Base-by-base conservation (phyloP, 345 rosid species). In the Physaria fendleri region DNA sequence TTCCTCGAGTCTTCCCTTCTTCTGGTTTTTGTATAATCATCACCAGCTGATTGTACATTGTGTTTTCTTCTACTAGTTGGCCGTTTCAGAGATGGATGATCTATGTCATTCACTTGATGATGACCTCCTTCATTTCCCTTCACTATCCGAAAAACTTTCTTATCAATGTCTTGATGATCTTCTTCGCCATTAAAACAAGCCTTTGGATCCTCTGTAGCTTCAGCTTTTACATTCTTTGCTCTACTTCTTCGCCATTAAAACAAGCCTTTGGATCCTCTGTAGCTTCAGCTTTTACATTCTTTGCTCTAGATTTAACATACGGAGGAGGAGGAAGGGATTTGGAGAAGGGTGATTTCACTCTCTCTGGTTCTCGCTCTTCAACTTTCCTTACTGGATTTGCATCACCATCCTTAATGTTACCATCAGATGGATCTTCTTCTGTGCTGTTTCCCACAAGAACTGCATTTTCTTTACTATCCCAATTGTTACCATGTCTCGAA, bases 301-400 rank as follows among this genome's bases (percentile, higher is more conserved):
- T 66, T 47, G 45, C 56, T 74, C 57, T 78, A 27, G 80, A 64
- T 62, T 84, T 84, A 17, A 82, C 82, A 44, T 87, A 84, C 16
- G 95, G 95, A 64, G 95, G 95, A n/a, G n/a, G n/a, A 21, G 87
- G 95, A 43, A 93, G 64, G 20, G 73, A 71, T 57, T 64, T 79
- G 47, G 65, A 78, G 54, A 47, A 43, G 38, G 55, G 56, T 29
- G 85, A 45, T 62, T 75, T 79, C 73, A 52, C 23, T 73, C 65
- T 67, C 21, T 71, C 69, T 38, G 46, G 44, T 59, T 76, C 84
- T 57, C 68, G 82, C 43, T 72, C 84, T 35, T 59, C 72, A 24
- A 32, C 52, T 53, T 60, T 79, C 43, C 51, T 59, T 28, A 58
- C 54, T 21, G 77, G 67, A 34, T 51, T 71, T 45, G 71, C 59